A percentile compares a stretch with the other conserved stretches of the same genome.
phyloP scores from a whole-genome alignment of 495 filamentous ascomycete species.

The Pseudomonodictys pantanalensis region DNA sequence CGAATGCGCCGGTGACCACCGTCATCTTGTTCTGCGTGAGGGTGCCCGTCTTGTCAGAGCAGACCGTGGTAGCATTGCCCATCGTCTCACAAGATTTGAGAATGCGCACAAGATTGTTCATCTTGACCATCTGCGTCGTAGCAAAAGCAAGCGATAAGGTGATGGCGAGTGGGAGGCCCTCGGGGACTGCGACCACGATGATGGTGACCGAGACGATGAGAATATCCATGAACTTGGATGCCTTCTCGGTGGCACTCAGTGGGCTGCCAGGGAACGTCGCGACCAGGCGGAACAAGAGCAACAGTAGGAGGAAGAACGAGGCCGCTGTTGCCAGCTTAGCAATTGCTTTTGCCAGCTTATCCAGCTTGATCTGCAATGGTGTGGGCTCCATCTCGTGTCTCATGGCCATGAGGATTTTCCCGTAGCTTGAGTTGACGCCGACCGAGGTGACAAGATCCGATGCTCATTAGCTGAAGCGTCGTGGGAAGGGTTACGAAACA shows the following conservation, averaged over 20 bases:
- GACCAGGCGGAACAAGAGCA: constrained; percentile 86
- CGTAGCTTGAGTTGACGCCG: constrained; percentile 80
- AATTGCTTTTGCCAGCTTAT: constrained; percentile 85
- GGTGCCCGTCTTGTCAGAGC: constrained; percentile 95
- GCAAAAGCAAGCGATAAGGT: constrained; percentile 92
- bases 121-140: constrained; percentile 90
- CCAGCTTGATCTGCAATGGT: constrained; percentile 90
- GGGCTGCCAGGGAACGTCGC: constrained; percentile 60
- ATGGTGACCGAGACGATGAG: constrained; percentile 94
- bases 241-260: constrained; percentile 65
- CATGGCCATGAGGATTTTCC: constrained; percentile 90
- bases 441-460: constrained; percentile 68
- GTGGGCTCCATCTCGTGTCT: constrained; percentile 88
- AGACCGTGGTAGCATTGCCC: constrained; percentile 94
- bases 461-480: too few relatives aligned
- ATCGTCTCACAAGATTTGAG: constrained; percentile 94
- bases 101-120: constrained; percentile 89
- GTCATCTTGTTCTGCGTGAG: constrained; percentile 87
- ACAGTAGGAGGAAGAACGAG: constrained; percentile 79
- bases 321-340: constrained; percentile 86
- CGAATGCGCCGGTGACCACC: constrained; percentile 74
- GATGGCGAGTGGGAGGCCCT: constrained; percentile 91
- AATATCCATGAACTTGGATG: constrained; percentile 82
- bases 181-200: constrained; percentile 91
- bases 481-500: too few relatives aligned